Conservation (phyloP, 495 filamentous ascomycete species). For the Penicillium lagena region DNA sequence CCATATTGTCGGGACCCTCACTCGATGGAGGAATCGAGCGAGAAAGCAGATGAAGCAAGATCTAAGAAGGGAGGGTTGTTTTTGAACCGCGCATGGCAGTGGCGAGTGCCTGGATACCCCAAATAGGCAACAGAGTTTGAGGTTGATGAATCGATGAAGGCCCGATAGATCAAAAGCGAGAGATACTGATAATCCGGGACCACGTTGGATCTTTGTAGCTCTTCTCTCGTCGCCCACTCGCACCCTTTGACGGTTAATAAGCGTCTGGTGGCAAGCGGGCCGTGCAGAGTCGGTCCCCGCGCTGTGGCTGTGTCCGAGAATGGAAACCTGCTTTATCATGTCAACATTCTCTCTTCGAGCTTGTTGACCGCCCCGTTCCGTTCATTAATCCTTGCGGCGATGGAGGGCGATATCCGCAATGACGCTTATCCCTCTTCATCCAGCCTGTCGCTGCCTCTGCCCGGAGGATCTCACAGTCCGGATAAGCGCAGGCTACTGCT, state of each 20-base stretch:
- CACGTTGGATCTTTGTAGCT: too few relatives aligned
- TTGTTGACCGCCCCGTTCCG: not conserved
- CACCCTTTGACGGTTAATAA: not conserved
- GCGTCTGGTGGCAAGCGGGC: slow-evolving; percentile 7
- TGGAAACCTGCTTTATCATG: slow-evolving; percentile 3
- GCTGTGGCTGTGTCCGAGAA: slow-evolving; percentile 6
- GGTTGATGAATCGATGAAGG: not conserved
- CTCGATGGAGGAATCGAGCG: too few relatives aligned
- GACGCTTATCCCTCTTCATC: slow-evolving; percentile 2
- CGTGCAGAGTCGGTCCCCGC: slow-evolving; percentile 7
- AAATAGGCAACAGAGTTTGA: slow-evolving; percentile 1
- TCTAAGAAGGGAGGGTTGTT: not conserved
- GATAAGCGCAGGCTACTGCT: slow-evolving; percentile 58
- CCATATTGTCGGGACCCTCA: not conserved
- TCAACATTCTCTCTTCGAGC: not conserved
- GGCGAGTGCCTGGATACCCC: slow-evolving; percentile 2
- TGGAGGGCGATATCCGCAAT: slow-evolving; percentile 8
- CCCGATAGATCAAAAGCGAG: too few relatives aligned
- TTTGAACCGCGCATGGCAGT: not conserved
- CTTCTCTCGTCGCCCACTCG: too few relatives aligned
- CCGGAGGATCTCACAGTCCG: not conserved
- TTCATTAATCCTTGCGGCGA: not conserved
- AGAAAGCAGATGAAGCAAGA: too few relatives aligned
- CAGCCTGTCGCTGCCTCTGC: slow-evolving; percentile 12
- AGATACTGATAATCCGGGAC: too few relatives aligned